Evolutionary conservation across 2,329 filamentous ascomycete genomes (phyloP), one percentile per base, ranked within the genome.

Genomic region (Curvularia eragrostidis): DNA sequence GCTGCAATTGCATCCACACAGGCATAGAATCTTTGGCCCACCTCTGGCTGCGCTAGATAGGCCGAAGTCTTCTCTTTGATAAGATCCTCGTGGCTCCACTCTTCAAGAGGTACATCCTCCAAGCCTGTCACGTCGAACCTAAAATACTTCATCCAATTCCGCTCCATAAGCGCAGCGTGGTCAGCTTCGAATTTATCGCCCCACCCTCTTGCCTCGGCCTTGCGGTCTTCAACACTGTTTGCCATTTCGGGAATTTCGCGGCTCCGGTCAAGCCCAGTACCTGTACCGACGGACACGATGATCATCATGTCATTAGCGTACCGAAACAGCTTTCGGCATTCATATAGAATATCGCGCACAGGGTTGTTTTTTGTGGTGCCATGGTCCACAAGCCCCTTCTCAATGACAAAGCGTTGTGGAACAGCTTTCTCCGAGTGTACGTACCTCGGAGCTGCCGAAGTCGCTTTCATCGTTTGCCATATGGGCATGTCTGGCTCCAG

Each of bases 291-390:
- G 9, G 67, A 70, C 19, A 75, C 61, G 21, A 75, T 65, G 48
- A 74, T 63, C 66, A 72, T 69, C 62, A 67, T 70, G 54, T 75
- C 71, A 43, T 71, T 69, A 15, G 63, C 59, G 53, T 73, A 74
- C 42, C 65, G 64, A 46, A 68, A 73, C 2, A 75, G 62, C 49
- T 71, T 73, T 28, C 71, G 53, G 42, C 69, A 71, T 57, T 75
- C 72, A 59, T 65, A 75, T 13, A 70, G 56, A 5, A 71, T 62
- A 48, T 75, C 72, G 56, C 68, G 66, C 10, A 73, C 56, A 9
- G 72, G 71, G 24, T 74, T 74, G 61, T 74, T 73, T 54, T 75
- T 75, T 1, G 64, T 59, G 6, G 67, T 72, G 13, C 72, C 70
- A 47, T 71, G 65, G 48, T 75, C 72, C 8, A 73, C 69, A 3